Evolutionary conservation across 202 grass and related monocot genomes (phyloP).

Genomic region (Zoysia matrella): DNA sequence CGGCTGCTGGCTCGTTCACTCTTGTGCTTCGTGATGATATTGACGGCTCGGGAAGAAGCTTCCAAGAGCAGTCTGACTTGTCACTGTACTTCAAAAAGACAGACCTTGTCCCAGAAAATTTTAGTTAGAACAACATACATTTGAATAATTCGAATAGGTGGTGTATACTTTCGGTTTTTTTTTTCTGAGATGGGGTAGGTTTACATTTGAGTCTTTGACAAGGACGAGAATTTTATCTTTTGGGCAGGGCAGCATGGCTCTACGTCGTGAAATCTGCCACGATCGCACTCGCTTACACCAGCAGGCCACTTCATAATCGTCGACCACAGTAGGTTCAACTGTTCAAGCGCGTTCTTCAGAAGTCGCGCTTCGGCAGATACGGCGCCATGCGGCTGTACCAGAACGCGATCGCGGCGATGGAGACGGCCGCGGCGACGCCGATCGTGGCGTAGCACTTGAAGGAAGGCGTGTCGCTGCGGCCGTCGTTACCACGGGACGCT

Average conservation of each 20-base stretch:
- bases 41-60: neutral
- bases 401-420: slow-evolving; percentile 60
- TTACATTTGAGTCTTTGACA: neutral
- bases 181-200: neutral
- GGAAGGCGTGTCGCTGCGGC: slow-evolving; percentile 5
- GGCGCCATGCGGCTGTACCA: slow-evolving; percentile 64
- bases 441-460: slow-evolving; percentile 61
- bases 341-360: neutral
- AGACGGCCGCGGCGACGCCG: slow-evolving; percentile 61
- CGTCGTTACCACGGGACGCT: neutral
- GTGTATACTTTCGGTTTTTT: neutral
- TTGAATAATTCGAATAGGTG: neutral
- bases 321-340: neutral
- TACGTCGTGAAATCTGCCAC: too few species aligned
- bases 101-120: neutral
- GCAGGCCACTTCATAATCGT: neutral
- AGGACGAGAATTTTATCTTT: neutral
- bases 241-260: too few species aligned
- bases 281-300: neutral
- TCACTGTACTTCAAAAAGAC: neutral
- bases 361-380: slow-evolving; percentile 37
- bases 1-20: neutral
- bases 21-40: neutral
- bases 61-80: neutral
- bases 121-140: neutral